Percentiles rank a stretch among this genome's conserved stretches.
Conservation (phyloP, 78 protist species). For the Monosiga brevicollis region DNA sequence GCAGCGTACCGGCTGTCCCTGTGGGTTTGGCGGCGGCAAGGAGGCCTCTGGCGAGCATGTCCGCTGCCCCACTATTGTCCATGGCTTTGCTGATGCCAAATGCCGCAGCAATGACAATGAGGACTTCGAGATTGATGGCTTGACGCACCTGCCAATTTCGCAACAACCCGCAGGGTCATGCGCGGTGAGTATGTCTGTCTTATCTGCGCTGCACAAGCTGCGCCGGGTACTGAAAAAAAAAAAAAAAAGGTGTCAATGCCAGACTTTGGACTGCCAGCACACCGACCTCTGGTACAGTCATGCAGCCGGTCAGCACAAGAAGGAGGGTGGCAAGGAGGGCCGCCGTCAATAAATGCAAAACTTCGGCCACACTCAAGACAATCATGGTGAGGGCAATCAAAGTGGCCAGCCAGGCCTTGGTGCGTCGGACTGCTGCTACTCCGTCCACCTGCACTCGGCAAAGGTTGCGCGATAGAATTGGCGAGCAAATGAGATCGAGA, state of each 20-base stretch:
- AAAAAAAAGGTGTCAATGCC: no score
- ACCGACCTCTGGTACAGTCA: not conserved
- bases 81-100: slow-evolving; percentile 26
- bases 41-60: not conserved
- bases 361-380: not conserved
- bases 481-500: no score
- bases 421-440: no score
- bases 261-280: no score
- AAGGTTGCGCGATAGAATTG: no score
- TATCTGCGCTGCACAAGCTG: no score
- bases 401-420: not conserved
- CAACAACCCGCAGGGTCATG: no score
- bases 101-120: slow-evolving; percentile 16
- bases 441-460: not conserved
- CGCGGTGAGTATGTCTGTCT: no score
- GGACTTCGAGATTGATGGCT: not conserved
- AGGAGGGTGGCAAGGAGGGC: not conserved
- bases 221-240: no score
- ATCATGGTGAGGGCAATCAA: not conserved
- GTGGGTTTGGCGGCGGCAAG: not conserved
- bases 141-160: no score
- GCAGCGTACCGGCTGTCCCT: not conserved
- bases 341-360: not conserved
- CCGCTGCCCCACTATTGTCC: slow-evolving; percentile 22
- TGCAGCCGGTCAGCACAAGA: not conserved